Conservation (phyloP, 1,284 basidiomycete species). For the Naganishia sp. region DNA sequence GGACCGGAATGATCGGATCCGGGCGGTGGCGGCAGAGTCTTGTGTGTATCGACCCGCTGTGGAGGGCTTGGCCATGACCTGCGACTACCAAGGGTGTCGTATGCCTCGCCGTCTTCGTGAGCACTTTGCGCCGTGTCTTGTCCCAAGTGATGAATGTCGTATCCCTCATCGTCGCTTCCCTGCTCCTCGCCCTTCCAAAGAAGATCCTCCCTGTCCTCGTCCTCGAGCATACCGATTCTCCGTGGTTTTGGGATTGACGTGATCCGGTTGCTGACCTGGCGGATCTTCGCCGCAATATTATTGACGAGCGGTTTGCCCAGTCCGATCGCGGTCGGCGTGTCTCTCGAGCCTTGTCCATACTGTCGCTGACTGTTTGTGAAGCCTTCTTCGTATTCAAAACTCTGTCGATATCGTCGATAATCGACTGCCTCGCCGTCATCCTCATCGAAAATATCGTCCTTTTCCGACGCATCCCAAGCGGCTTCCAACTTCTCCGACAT, state of each 20-base stretch:
- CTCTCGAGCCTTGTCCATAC: neutral
- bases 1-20: neutral
- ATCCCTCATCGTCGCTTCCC: slow-evolving; percentile 25
- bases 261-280: slow-evolving; percentile 15
- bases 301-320: slow-evolving; percentile 27
- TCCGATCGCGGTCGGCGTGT: slow-evolving; percentile 11
- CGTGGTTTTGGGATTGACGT: slow-evolving; percentile 29
- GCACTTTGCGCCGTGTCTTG: neutral
- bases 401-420: neutral
- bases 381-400: neutral
- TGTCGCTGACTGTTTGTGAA: neutral
- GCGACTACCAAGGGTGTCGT: slow-evolving; percentile 8
- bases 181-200: slow-evolving; percentile 33
- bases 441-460: slow-evolving; percentile 6
- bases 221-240: slow-evolving; percentile 44
- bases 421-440: neutral
- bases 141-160: slow-evolving; percentile 34
- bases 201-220: slow-evolving; percentile 43
- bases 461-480: slow-evolving; percentile 9
- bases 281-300: slow-evolving; percentile 12
- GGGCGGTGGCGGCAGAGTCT: slow-evolving; percentile 5
- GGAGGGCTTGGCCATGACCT: neutral
- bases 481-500: neutral
- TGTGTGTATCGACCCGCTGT: slow-evolving; percentile 18
- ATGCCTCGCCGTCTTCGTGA: slow-evolving; percentile 23